Percentiles rank a stretch among this genome's conserved stretches.
These are phyloP conservation scores for Leccinum variabile DNA, from an alignment of 1,284 basidiomycete genomes.

Conservation along the genomic window DNA sequence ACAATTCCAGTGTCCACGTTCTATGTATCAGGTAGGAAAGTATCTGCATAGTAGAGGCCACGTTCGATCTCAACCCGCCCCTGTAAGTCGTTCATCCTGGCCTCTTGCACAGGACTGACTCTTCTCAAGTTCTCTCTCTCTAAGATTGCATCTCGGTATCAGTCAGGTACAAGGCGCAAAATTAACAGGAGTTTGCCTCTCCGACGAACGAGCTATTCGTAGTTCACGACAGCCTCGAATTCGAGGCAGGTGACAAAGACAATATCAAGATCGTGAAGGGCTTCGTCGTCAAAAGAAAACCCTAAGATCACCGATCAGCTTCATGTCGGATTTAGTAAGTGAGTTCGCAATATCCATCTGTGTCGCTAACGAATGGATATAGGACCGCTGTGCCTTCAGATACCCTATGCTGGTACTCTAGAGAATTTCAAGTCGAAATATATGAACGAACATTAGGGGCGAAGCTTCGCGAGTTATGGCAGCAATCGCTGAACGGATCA, in stretches of 20 bases:
- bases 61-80: background rate
- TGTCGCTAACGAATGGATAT: too few species aligned
- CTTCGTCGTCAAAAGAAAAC: slow-evolving; percentile 11
- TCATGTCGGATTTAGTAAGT: slow-evolving; percentile 19
- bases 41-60: background rate
- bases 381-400: slow-evolving; percentile 13
- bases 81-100: slow-evolving; percentile 4
- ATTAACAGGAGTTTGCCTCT: slow-evolving; percentile 6
- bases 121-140: slow-evolving; percentile 5
- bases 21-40: slow-evolving; percentile 9
- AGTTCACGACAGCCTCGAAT: slow-evolving; percentile 12
- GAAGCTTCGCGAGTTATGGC: slow-evolving; percentile 8
- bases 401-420: slow-evolving; percentile 3
- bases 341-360: too few species aligned
- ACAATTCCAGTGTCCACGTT: background rate
- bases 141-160: slow-evolving; percentile 3
- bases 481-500: slow-evolving; percentile 25
- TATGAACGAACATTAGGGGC: too few species aligned
- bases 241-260: slow-evolving; percentile 13
- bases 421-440: too few species aligned
- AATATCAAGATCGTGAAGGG: background rate
- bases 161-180: slow-evolving; percentile 1
- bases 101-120: background rate
- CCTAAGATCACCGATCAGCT: slow-evolving; percentile 10
- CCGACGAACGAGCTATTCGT: slow-evolving; percentile 14